Evolutionary conservation across 495 filamentous ascomycete genomes (phyloP).

Genomic region (Trichoderma orchidacearum): DNA sequence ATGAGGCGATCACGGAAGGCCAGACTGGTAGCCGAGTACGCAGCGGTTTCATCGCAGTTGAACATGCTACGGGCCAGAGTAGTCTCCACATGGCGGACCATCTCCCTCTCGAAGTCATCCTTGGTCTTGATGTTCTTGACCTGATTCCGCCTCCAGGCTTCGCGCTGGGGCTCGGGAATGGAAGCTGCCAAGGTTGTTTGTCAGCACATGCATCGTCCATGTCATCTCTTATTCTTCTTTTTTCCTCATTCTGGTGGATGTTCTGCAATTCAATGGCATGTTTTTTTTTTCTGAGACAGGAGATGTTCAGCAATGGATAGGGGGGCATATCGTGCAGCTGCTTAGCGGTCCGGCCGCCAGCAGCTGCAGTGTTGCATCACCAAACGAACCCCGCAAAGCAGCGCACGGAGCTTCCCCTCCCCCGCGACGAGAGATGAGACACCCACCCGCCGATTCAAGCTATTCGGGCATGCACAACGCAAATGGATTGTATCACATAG

Average conservation of each 20-base stretch:
- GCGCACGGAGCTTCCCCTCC: too few species aligned
- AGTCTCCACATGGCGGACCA: conserved; percentile 91
- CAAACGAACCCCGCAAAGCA: too few species aligned
- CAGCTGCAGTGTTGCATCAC: too few species aligned
- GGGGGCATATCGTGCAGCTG: background rate
- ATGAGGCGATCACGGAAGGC: conserved; percentile 88
- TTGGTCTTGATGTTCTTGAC: conserved; percentile 60
- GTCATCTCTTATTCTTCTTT: background rate
- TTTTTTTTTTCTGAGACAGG: background rate
- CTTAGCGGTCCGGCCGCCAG: too few species aligned
- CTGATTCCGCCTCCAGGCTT: conserved; percentile 72
- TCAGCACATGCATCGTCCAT: conserved; percentile 7
- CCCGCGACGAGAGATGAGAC: too few species aligned
- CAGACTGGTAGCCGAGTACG: conserved; percentile 79
- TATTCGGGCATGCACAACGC: background rate
- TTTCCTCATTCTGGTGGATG: background rate
- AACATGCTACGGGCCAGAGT: conserved; percentile 91
- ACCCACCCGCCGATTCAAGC: background rate
- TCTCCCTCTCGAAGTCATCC: conserved; percentile 54
- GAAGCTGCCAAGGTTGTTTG: conserved; percentile 25
- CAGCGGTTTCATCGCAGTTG: conserved; percentile 93
- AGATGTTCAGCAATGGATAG: background rate
- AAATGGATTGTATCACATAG: background rate
- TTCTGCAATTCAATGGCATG: background rate
- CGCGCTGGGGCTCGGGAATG: conserved; percentile 81